Conservation (phyloP, 805 yeast genomes). For the Ogataea naganishii region DNA sequence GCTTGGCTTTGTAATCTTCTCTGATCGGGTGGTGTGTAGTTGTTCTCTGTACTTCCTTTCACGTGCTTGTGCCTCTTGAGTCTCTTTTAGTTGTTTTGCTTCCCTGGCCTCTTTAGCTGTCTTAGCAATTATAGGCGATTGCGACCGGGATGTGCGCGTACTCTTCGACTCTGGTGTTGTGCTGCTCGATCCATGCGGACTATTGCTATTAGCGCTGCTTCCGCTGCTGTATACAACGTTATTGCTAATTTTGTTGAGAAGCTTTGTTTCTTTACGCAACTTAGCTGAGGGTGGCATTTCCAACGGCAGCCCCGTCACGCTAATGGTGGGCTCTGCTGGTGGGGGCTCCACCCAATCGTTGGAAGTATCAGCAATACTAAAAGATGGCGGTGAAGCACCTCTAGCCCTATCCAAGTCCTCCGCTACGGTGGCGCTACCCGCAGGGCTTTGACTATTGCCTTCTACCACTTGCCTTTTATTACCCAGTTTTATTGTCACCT, state of each 20-base stretch:
- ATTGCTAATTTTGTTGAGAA: conserved; percentile 36
- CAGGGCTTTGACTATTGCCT: background rate
- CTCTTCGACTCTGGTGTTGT: too few species aligned
- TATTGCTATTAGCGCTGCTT: too few species aligned
- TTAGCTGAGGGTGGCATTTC: conserved; percentile 59
- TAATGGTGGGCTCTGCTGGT: conserved; percentile 43
- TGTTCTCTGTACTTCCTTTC: conserved; percentile 11
- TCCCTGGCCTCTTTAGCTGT: too few species aligned
- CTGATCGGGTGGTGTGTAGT: conserved; percentile 26
- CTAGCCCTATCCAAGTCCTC: background rate
- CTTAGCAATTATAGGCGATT: too few species aligned
- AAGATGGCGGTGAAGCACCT: background rate
- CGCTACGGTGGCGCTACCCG: conserved; percentile 1
- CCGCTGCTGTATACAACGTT: too few species aligned
- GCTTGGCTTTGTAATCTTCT: conserved; percentile 24
- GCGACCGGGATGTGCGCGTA: too few species aligned
- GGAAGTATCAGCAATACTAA: background rate
- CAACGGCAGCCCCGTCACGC: conserved; percentile 66
- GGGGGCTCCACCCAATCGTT: conserved; percentile 47
- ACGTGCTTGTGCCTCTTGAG: conserved; percentile 6
- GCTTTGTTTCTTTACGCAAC: conserved; percentile 46
- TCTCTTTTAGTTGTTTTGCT: too few species aligned
- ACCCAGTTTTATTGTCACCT: too few species aligned
- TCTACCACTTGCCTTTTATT: too few species aligned
- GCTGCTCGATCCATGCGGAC: too few species aligned